A percentile compares a stretch with the other conserved stretches of the same genome.
Evolutionary conservation across 225 moss, liverwort and hornwort genomes (phyloP).

Genomic region (Marchantia polymorpha): DNA sequence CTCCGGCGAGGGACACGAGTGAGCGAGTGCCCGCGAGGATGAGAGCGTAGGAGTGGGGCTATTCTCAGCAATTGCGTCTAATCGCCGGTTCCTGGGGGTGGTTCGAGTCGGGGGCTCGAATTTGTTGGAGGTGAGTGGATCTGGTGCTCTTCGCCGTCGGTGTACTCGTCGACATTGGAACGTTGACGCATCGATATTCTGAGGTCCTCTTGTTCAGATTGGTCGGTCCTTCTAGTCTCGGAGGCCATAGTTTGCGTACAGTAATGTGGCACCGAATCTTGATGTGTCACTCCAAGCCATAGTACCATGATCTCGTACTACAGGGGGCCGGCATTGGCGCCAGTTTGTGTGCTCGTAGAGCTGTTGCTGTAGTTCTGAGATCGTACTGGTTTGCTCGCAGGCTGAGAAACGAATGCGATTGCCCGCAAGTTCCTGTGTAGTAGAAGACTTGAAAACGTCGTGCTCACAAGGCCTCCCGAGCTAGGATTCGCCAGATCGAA

Average conservation of each 20-base stretch:
- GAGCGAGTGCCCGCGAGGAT: background rate
- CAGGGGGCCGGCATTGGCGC: background rate
- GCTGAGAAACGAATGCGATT: background rate
- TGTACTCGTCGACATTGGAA: background rate
- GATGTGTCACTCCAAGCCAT: background rate
- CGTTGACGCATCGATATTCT: background rate
- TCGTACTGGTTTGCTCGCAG: background rate
- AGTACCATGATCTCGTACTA: background rate
- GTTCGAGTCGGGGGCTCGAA: background rate
- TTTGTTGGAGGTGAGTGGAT: constrained; percentile 1
- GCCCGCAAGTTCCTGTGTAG: background rate
- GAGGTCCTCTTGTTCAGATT: background rate
- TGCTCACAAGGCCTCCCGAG: background rate
- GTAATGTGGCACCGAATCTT: background rate
- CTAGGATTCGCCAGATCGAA: background rate
- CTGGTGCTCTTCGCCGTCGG: background rate
- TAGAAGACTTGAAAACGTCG: background rate
- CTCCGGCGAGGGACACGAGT: background rate
- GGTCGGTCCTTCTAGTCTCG: background rate
- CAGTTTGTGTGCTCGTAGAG: background rate
- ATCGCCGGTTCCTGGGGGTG: background rate
- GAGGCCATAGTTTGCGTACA: background rate
- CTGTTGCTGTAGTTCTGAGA: background rate
- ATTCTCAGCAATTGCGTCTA: background rate
- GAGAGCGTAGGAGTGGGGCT: background rate